Base-by-base conservation (phyloP, 1,284 basidiomycete genomes). In the Thelephora terrestris region DNA sequence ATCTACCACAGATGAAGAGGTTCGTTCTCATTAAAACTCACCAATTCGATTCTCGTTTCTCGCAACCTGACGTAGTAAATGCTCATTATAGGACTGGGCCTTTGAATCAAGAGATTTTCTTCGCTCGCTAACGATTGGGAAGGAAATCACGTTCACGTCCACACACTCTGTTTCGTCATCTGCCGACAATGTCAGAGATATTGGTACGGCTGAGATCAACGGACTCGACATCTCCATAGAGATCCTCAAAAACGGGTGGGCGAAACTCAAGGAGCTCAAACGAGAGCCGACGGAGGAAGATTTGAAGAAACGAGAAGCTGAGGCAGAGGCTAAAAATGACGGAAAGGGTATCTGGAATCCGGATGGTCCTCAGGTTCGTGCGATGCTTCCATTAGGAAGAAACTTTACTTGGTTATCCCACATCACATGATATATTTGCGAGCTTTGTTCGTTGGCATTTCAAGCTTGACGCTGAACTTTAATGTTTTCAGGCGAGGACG, bases 91-190 rank as follows among this genome's bases (percentile, higher is more conserved):
- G 87, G 81, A 85, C 7, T 92, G 86, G 78, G 90, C 93, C 4
- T 97, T 88, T 62, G 88, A 94, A 61, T 84, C 92, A 38, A 85
- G 95, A 59, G 95, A 98, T 69, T 96, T 85, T 66, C 74, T 98
- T 35, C 85, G 94, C 45, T 71, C 80, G 35, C 69, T 92, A 47
- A 74, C 83, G 17, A 91, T 98, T 47, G 94, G 93, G 55, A 94
- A 95, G 62, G 83, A 94, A 66, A 77, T 93, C 59, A 73, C 79
- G 1, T 93, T 92, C 66, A 74, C 76, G 12, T 80, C 87, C 9
- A 77, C 78, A 23, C 86, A 91, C 65, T 81, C 82, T 35, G 70
- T 92, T 35, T 74, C 83, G 16, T 62, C 80, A 38, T 79, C 78
- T 55, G 80, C 85, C 58, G 81, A 85, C 55, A 65, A 77, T 44